Percentiles rank a stretch among this genome's conserved stretches.
Conservation (phyloP, 139 green algal genomes). For the Marvania coccoides region DNA sequence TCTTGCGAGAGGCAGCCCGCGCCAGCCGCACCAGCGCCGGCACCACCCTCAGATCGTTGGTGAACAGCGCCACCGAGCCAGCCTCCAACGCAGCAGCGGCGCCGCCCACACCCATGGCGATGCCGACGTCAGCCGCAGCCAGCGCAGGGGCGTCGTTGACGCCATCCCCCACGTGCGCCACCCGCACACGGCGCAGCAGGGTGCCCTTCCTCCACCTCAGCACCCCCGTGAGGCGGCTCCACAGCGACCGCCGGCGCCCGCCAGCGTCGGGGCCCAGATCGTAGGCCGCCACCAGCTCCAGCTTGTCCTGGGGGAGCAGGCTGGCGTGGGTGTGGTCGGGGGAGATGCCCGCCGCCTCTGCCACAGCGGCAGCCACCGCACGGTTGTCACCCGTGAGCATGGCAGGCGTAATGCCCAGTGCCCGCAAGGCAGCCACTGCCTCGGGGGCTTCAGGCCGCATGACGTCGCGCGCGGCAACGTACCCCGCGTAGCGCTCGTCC, state of each 20-base stretch:
- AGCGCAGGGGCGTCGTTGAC: conserved; percentile 96
- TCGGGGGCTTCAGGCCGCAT: conserved; percentile 12
- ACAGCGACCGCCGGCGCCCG: conserved; percentile 6
- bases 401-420: conserved; percentile 39
- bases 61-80: conserved; percentile 62
- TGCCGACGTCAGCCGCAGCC: conserved; percentile 87
- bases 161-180: conserved; percentile 96
- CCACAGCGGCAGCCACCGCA: conserved; percentile 62
- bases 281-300: conserved; percentile 16
- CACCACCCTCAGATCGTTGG: conserved; percentile 52
- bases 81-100: conserved; percentile 60
- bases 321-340: conserved; percentile 29
- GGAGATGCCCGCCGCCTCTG: conserved; percentile 46
- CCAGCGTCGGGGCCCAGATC: conserved; percentile 40
- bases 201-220: not conserved
- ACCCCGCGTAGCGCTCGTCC: conserved; percentile 1
- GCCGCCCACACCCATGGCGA: conserved; percentile 67
- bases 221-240: not conserved
- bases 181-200: conserved; percentile 23
- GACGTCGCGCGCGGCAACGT: conserved; percentile 10
- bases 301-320: conserved; percentile 47
- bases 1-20: conserved; percentile 18
- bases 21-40: conserved; percentile 33
- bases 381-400: conserved; percentile 84
- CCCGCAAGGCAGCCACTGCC: conserved; percentile 21